Evolutionary conservation across 2,329 filamentous ascomycete genomes (phyloP), one percentile per base, ranked within the genome.

Genomic region (Claviceps arundinis): DNA sequence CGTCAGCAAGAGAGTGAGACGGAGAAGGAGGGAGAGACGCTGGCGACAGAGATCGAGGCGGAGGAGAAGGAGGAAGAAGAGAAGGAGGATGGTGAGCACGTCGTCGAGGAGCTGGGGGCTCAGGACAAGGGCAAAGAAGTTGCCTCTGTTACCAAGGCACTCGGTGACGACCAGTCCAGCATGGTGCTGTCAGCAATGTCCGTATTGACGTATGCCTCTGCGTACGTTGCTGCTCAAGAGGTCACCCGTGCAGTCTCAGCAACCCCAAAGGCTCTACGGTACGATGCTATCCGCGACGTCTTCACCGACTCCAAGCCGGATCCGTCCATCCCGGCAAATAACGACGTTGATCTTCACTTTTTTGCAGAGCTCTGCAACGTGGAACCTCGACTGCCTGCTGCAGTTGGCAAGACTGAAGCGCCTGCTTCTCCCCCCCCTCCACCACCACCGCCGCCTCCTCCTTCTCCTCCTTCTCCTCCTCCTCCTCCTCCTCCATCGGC

Each of bases 201-300:
- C 3, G 53, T 64, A 19, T 55, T 68, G 47, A 60, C 60, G 6
- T 65, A 63, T 50, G 65, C 65, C 24, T 58, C 62, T 19, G 64
- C 64, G 22, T 65, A 60, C 53, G 56, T 65, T 9, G 60, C 61
- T 47, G 62, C 64, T 11, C 57, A 64, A 50, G 60, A 63, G 38
- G 52, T 56, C 7, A 60, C 56, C 14, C 62, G 61, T 48, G 56
- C 56, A 4, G 56, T 60, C 5, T 57, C 59, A 16, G 56, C 62
- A 30, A 56, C 59, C 2, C 58, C 65, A 2, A 67, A 67, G 53
- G 60, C 59, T 30, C 62, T 63, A 50, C 62, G 63, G 48, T 68
- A 68, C 49, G 65, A 68, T 55, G 65, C 65, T n/a, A 67, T 68
- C 50, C 64, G 65, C n/a, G 70, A 72, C 53, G 65, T 72, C 34